Conservation (phyloP, 805 yeast species). For the Metschnikowia henanensis region DNA sequence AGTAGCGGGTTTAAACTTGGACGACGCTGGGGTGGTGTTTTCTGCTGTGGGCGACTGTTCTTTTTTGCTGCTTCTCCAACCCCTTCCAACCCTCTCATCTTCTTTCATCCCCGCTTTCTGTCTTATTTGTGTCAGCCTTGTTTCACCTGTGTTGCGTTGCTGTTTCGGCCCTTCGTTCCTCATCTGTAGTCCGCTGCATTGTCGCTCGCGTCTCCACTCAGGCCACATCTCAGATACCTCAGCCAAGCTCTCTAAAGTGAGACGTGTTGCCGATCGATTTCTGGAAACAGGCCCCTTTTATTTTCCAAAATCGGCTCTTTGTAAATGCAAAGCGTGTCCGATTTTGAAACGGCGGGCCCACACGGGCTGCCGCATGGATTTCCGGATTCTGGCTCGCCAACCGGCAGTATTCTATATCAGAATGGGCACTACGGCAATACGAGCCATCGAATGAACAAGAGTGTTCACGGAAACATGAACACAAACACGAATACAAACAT, state of each 20-base stretch:
- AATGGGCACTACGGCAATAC: not conserved
- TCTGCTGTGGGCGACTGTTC: not conserved
- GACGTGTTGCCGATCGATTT: not conserved
- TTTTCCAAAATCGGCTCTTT: too few species aligned
- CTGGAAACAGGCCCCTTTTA: too few species aligned
- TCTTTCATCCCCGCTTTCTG: not conserved
- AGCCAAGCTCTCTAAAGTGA: not conserved
- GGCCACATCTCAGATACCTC: too few species aligned
- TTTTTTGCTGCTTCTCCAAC: not conserved
- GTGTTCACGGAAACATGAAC: not conserved
- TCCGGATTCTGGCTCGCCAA: not conserved
- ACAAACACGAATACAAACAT: not conserved
- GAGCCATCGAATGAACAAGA: not conserved
- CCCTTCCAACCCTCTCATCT: not conserved
- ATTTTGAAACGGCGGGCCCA: not conserved
- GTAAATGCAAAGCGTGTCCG: not conserved
- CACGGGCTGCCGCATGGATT: not conserved
- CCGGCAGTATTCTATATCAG: not conserved
- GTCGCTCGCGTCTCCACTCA: not conserved
- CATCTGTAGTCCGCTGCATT: too few species aligned
- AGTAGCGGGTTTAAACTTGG: not conserved
- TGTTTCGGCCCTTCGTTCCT: not conserved
- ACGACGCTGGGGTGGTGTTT: not conserved
- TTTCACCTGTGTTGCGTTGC: not conserved
- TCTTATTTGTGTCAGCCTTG: not conserved